These are phyloP conservation scores for Erythrobasidium yunnanense DNA, from an alignment of 768 basidiomycete genomes.

Conservation along the genomic window DNA sequence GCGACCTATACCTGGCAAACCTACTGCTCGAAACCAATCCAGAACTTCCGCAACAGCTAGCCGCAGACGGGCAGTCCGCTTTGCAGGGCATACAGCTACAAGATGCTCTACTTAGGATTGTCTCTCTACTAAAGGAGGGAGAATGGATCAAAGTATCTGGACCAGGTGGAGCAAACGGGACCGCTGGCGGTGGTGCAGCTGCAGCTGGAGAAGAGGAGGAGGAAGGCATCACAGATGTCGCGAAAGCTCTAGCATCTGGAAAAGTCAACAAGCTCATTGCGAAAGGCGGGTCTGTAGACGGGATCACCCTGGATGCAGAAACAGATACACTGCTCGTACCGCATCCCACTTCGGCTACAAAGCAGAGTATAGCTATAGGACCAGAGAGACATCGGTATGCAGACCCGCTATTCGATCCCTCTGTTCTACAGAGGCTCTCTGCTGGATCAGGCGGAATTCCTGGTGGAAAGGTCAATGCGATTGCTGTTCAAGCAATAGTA, in stretches of 20 bases:
- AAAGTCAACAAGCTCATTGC: constrained; percentile 79
- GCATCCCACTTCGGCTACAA: constrained; percentile 58
- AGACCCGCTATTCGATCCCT: constrained; percentile 75
- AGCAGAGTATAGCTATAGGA: constrained; percentile 54
- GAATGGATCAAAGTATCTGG: constrained; percentile 31
- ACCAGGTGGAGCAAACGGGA: not conserved
- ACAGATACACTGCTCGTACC: constrained; percentile 68
- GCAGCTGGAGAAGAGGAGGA: constrained; percentile 50
- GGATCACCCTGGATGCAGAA: constrained; percentile 54
- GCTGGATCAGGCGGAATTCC: constrained; percentile 3
- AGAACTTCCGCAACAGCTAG: constrained; percentile 51
- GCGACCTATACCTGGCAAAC: constrained; percentile 63
- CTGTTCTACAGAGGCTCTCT: constrained; percentile 43
- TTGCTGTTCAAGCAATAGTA: constrained; percentile 57
- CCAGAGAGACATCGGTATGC: constrained; percentile 83
- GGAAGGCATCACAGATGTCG: constrained; percentile 79
- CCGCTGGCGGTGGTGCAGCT: constrained; percentile 35
- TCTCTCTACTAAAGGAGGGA: constrained; percentile 32
- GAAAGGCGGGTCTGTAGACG: constrained; percentile 53
- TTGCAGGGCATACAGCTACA: constrained; percentile 57
- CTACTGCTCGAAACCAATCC: constrained; percentile 57
- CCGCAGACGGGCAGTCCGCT: constrained; percentile 51
- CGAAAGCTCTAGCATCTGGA: constrained; percentile 79
- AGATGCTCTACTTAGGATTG: constrained; percentile 46
- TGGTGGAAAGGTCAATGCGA: not conserved